Evolutionary conservation across 495 filamentous ascomycete genomes (phyloP).

Genomic region (Neurospora sp.): DNA sequence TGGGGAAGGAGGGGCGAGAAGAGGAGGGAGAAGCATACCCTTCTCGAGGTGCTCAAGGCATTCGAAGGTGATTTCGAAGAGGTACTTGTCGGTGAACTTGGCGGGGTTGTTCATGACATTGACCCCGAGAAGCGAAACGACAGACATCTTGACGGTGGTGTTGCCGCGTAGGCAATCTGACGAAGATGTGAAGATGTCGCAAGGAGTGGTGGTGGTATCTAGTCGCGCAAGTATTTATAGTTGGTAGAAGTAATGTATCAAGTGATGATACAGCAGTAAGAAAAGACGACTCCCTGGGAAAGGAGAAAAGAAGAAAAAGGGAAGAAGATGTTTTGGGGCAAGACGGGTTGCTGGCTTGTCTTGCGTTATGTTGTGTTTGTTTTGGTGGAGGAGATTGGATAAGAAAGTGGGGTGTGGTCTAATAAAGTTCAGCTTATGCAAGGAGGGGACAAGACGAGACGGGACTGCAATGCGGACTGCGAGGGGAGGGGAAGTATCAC

Average conservation of each 20-base stretch:
- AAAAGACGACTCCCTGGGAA: neutral
- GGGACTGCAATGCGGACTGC: neutral
- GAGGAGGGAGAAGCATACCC: conserved; percentile 42
- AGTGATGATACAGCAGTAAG: neutral
- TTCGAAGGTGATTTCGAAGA: conserved; percentile 98
- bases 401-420: neutral
- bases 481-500: neutral
- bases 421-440: neutral
- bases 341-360: neutral
- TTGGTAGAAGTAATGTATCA: neutral
- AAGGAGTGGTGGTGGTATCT: neutral
- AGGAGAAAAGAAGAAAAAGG: neutral
- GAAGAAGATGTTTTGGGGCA: neutral
- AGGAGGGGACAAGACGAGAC: neutral
- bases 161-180: neutral
- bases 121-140: conserved; percentile 90
- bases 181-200: neutral
- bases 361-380: neutral
- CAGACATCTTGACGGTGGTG: conserved; percentile 62
- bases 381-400: neutral
- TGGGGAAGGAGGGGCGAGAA: neutral
- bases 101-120: conserved; percentile 95
- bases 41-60: conserved; percentile 87
- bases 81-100: conserved; percentile 75
- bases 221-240: neutral